Base-by-base conservation (phyloP, 1,139 yeast species). In the Taphrina wiesneri region DNA sequence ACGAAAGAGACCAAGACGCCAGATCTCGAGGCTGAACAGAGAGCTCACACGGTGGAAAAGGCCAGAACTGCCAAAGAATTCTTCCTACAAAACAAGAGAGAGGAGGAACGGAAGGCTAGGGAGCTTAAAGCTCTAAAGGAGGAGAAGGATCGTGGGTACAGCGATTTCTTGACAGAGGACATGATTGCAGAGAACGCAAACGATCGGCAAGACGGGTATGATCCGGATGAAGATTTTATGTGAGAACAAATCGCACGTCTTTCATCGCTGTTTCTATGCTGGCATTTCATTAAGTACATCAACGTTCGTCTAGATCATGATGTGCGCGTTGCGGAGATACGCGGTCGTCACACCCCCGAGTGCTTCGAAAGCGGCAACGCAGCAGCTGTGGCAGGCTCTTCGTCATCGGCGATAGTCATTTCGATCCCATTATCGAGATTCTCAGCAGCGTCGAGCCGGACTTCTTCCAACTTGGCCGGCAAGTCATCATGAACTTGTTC, bases 191-290 rank as follows among this genome's bases (percentile, higher is more conserved):
- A 34, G 5, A 51, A 26, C 11, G 43, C 64, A 13, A 60, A 60
- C 47, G 66, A 62, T 62, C 66, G 66, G 2, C 46, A 56, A 15
- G 77, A 86, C 59, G 79, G 79, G 72, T 86, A 83, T 67, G 84
- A 84, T 73, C 85, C 84, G 68, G 90, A 86, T 71, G 90, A 86
- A 63, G 90, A 86, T 70, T 86, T 86, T 70, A 80, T 82, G 86
- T 83, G 73, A 54, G 9, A 23, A 7, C 19, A 19, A 11, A 45
- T n/a, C n/a, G n/a, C 23, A 34, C 28, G 3, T n/a, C 17, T 19
- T 15, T 39, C 43, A 39, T 39, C 43, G 17, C n/a, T 39, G n/a
- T 13, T 39, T 2, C 43, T 26, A 23, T 3, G 5, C 41, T n/a
- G 30, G 51, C 15, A 45, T 23, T 19, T 21, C 2, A 7, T 47